phyloP scores from a whole-genome alignment of 78 protist species.

The Isochrysis galbana region DNA sequence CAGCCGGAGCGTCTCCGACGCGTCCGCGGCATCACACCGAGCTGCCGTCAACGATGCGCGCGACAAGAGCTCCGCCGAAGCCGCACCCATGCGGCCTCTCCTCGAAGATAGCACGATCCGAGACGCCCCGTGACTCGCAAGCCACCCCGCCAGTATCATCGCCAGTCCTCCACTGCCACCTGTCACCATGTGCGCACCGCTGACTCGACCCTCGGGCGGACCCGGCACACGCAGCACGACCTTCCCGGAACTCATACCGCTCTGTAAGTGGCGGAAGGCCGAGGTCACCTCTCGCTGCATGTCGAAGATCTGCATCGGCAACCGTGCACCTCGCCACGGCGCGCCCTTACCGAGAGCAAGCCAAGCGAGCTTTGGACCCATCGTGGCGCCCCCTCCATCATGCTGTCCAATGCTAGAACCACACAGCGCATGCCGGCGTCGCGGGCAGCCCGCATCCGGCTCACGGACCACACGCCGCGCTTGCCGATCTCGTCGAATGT shows the following conservation, averaged over 20 bases:
- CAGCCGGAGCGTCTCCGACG: neutral
- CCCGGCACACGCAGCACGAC: conserved; percentile 23
- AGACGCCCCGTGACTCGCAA: neutral
- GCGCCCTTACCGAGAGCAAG: neutral
- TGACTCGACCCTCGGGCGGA: neutral
- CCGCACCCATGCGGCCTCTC: neutral
- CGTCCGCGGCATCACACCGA: neutral
- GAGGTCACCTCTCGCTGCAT: neutral
- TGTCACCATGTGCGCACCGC: neutral
- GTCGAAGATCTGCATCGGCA: neutral
- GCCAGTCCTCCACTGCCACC: conserved; percentile 40
- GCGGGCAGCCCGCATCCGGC: neutral
- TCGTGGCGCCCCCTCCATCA: neutral
- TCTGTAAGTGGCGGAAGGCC: conserved; percentile 29
- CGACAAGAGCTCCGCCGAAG: conserved; percentile 8
- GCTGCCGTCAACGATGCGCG: neutral
- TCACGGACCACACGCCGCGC: neutral
- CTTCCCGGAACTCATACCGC: conserved; percentile 24
- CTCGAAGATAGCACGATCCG: neutral
- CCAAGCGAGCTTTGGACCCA: neutral
- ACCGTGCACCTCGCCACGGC: neutral
- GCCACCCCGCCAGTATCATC: neutral
- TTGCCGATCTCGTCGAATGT: conserved; percentile 36
- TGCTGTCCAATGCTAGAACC: neutral
- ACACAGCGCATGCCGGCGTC: neutral